Evolutionary conservation across 768 basidiomycete genomes (phyloP).

Genomic region (Kwoniella pini): DNA sequence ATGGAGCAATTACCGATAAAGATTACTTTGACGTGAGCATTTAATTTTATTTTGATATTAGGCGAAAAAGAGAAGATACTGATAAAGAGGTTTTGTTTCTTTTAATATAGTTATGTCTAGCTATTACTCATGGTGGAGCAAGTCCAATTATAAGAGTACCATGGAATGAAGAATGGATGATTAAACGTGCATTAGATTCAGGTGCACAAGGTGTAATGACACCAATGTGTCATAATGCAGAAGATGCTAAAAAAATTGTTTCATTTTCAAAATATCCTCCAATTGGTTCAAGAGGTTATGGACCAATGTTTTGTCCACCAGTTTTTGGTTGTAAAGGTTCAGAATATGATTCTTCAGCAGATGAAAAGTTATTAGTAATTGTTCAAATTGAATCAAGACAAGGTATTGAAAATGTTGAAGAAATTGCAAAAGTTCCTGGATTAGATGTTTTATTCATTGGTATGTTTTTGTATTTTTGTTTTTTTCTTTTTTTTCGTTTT

Average conservation of each 20-base stretch:
- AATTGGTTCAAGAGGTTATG: conserved; percentile 52
- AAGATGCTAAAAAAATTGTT: conserved; percentile 51
- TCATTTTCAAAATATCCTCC: conserved; percentile 53
- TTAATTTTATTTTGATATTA: no score
- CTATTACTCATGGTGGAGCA: conserved; percentile 40
- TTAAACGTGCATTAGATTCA: conserved; percentile 55
- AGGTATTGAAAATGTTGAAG: conserved; percentile 52
- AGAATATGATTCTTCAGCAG: conserved; percentile 48
- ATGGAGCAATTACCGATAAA: conserved; percentile 41
- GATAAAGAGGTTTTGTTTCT: no score
- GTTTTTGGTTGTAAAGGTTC: conserved; percentile 41
- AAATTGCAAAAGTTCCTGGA: conserved; percentile 51
- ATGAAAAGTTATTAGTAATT: conserved; percentile 49
- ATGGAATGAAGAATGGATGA: conserved; percentile 46
- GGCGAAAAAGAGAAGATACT: no score
- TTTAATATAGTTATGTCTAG: conserved; percentile 39
- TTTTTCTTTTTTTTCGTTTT: no score
- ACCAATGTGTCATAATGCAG: conserved; percentile 51
- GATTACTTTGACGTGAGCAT: conserved; percentile 40
- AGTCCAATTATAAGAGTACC: conserved; percentile 55
- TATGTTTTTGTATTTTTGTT: conserved; percentile 2
- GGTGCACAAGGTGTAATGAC: conserved; percentile 55
- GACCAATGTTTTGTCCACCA: conserved; percentile 52
- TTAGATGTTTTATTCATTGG: conserved; percentile 55
- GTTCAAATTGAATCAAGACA: conserved; percentile 53